Evolutionary conservation across 352 stramenopile genomes (phyloP).

Genomic region (Lagenidium sp.): DNA sequence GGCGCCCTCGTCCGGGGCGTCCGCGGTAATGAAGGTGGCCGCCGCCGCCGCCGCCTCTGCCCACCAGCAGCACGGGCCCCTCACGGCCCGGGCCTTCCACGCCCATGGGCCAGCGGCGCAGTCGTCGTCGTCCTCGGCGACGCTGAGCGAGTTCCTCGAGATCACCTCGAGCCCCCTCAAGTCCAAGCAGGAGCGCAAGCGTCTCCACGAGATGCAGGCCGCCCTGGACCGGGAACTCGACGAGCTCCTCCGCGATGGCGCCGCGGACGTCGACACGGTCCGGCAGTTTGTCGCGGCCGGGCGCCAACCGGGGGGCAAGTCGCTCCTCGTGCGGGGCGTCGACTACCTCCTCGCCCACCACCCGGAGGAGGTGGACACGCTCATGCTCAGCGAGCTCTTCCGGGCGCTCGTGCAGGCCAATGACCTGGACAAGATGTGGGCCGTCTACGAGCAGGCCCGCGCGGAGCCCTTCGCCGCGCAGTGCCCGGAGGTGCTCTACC

Average conservation of each 20-base stretch:
- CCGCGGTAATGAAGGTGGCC: slow-evolving; percentile 8
- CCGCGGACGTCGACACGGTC: slow-evolving; percentile 34
- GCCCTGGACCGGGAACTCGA: slow-evolving; percentile 29
- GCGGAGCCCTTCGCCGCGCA: slow-evolving; percentile 25
- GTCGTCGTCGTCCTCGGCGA: slow-evolving; percentile 23
- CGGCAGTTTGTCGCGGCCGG: slow-evolving; percentile 41
- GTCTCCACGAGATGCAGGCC: slow-evolving; percentile 24
- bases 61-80: slow-evolving; percentile 12
- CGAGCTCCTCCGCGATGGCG: slow-evolving; percentile 19
- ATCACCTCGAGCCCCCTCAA: slow-evolving; percentile 24
- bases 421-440: slow-evolving; percentile 24
- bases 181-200: slow-evolving; percentile 20
- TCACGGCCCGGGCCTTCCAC: too few relatives aligned
- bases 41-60: not conserved
- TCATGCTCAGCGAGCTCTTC: slow-evolving; percentile 56
- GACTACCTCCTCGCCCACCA: slow-evolving; percentile 32
- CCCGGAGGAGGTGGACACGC: slow-evolving; percentile 38
- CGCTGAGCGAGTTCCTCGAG: slow-evolving; percentile 34
- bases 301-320: slow-evolving; percentile 32
- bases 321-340: slow-evolving; percentile 44
- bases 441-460: slow-evolving; percentile 38
- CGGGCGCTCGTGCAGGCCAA: slow-evolving; percentile 31
- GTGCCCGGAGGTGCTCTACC: slow-evolving; percentile 62
- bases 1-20: slow-evolving; percentile 5
- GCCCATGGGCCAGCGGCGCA: too few relatives aligned